phyloP scores from a whole-genome alignment of 2,329 filamentous ascomycete genomes.

The Cladosporium sp. region DNA sequence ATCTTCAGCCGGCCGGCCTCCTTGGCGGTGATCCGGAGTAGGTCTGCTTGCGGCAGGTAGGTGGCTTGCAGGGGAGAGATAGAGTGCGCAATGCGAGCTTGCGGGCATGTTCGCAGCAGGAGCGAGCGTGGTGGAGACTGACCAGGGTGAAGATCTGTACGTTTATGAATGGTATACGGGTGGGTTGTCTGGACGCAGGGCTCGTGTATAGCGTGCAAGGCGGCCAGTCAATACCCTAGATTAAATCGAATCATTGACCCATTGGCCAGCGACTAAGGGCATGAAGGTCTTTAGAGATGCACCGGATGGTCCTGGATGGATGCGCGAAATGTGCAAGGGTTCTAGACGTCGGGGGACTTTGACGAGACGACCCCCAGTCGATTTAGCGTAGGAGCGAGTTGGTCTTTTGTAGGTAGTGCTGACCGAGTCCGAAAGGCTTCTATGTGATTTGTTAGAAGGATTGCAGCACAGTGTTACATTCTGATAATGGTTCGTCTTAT shows the following conservation, averaged over 20 bases:
- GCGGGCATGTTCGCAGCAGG: neutral
- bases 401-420: neutral
- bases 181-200: neutral
- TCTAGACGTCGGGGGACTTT: neutral
- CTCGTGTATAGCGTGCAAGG: neutral
- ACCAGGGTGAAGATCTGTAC: neutral
- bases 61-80: neutral
- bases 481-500: neutral
- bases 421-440: neutral
- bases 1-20: neutral
- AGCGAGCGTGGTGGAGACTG: neutral
- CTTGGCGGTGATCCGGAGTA: slow-evolving; percentile 1
- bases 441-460: neutral
- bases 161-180: neutral
- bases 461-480: neutral
- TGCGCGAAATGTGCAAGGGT: neutral
- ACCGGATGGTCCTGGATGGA: neutral
- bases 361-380: neutral
- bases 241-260: neutral
- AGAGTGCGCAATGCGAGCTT: slow-evolving; percentile 1
- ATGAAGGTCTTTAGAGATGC: neutral
- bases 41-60: neutral
- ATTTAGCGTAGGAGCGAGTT: neutral
- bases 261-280: neutral
- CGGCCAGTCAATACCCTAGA: neutral